Base-by-base conservation (phyloP, 2,329 filamentous ascomycete species). In the Lachnellula arida region DNA sequence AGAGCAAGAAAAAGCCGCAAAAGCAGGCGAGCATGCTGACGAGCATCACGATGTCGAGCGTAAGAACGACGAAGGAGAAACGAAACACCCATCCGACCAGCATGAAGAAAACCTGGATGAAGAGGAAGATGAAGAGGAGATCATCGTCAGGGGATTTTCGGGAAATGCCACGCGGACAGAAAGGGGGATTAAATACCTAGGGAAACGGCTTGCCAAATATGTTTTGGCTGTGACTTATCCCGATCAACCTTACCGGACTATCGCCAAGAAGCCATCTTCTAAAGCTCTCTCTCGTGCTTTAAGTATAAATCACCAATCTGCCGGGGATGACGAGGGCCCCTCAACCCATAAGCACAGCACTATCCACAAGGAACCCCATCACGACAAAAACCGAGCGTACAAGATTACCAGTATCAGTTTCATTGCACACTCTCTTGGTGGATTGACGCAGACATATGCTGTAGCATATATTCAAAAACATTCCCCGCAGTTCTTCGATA, bases 391-490 rank as follows among this genome's bases (percentile, higher is more conserved):
- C 42, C 77, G 86, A 2, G 79, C 86, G 2, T 97, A 95, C 71
- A 86, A 85, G 63, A 91, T 96, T 66, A 94, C 91, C 11, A 96
- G 91, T 70, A 97, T 97, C 70, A 97, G 92, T 68, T 96, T 97
- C 69, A 82, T 97, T 55, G 91, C 86, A 0, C 93, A 97, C 73
- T 97, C 92, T 0, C 81, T 97, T 0, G 93, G 93, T 28, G 93
- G 93, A 0, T 77, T 96, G 17, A 81, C 96, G 15, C 93, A 97
- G 71, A 96, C 89, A 0, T 97, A 97, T 70, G 93, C 93, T 2
- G 86, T 97, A 56, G 93, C 92, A 8, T 97, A 97, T 70, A 96
- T 97, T 46, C 89, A 97, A 66, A 97, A 97, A 69, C 91, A 97
- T 70, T 96, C 91, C 0, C 93, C 93, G 1, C 76, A 86, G 9